Evolutionary conservation across 2,329 filamentous ascomycete genomes (phyloP), one percentile per base, ranked within the genome.

Genomic region (Diaporthe citrichinensis): DNA sequence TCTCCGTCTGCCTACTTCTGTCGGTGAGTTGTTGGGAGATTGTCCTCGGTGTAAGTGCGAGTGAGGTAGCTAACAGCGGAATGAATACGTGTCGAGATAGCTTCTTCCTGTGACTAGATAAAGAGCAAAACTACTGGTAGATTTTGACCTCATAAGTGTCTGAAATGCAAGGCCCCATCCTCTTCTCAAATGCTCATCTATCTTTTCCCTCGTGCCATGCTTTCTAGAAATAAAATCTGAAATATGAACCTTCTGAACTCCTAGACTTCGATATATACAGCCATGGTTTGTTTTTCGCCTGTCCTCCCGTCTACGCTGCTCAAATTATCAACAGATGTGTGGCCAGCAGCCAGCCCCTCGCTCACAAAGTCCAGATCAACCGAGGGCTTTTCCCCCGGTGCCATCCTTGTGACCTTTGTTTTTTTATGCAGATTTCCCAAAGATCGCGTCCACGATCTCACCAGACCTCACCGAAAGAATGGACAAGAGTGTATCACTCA

Each of bases 401-500:
- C 25, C 41, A 49, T 20, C 14, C 9, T 72, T 31, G 14, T 36
- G 3, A 44, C 41, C 17, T 36, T 73, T 53, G 28, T 36, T 73
- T 49, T 39, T 57, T 76, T 68, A 78, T 59, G 75, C 73, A 41
- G 78, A 76, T 46, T 75, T 77, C 12, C 87, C 90, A 83, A 97
- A 97, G 76, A 97, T 92, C 49, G 92, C 93, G 76, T 92, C 84
- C 25, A 96, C 93, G 82, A 97, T 92, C 85, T 97, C 94, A 36
- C 94, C 94, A 46, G 94, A 93, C 73, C 95, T 87, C 36, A 92
- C 91, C 9, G 94, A 91, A 77, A 97, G 87, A 77, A 97, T 93
- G 2, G 94, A 96, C 71, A 97, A 88, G 71, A 97, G 89, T 62
- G 93, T 95, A 84, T 97, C 94, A 82, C 94, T 95, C 84, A 97